Conservation (phyloP, 106 monocot species). For the Dendrobium huoshanense region DNA sequence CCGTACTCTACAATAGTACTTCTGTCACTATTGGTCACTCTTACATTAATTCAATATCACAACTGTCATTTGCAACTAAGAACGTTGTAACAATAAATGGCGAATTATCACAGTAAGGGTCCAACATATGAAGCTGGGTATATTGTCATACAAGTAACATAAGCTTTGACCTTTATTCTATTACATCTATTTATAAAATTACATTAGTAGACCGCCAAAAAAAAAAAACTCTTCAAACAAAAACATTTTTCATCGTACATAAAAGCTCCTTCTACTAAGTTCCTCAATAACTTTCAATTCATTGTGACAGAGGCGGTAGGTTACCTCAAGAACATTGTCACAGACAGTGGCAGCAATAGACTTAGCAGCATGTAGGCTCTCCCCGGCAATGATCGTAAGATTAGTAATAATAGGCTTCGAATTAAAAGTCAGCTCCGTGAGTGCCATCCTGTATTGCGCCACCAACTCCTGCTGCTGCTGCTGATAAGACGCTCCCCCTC, state of each 20-base stretch:
- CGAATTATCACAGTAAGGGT: background rate
- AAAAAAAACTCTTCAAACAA: background rate
- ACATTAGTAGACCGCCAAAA: background rate
- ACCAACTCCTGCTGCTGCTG: constrained; percentile 63
- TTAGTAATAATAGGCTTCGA: constrained; percentile 98
- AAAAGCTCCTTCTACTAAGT: background rate
- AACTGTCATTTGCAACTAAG: background rate
- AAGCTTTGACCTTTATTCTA: background rate
- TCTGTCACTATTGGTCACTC: background rate
- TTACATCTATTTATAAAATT: background rate
- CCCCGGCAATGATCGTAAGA: constrained; percentile 95
- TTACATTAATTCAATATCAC: background rate
- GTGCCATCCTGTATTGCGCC: constrained; percentile 73
- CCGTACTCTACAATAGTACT: background rate
- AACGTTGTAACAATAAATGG: background rate
- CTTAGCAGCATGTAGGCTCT: constrained; percentile 84
- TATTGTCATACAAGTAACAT: background rate
- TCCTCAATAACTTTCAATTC: background rate
- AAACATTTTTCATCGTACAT: background rate
- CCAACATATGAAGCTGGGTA: background rate
- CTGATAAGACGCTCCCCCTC: constrained; percentile 7
- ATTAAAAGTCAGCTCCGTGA: constrained; percentile 93
- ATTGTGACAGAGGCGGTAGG: background rate
- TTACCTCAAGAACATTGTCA: constrained; percentile 83
- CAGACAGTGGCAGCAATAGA: constrained; percentile 66